Conservation (phyloP, 257 asterid genomes). For the Fraxinus pennsylvanica region DNA sequence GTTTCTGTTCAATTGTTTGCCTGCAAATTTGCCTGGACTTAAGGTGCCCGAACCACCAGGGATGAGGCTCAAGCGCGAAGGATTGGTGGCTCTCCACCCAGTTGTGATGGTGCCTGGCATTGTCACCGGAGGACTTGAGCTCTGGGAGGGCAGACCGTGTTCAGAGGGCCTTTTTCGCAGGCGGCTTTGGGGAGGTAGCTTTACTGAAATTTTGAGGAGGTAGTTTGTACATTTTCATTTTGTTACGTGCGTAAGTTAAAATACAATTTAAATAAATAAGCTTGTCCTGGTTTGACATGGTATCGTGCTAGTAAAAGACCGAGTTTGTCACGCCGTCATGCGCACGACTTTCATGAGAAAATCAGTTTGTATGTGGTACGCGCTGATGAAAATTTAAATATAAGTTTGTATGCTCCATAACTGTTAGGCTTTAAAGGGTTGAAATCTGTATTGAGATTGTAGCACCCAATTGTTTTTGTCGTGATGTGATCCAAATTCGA, state of each 20-base stretch:
- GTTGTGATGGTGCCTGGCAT: conserved; percentile 86
- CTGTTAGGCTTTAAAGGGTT: background rate
- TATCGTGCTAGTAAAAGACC: background rate
- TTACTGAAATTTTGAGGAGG: conserved; percentile 74
- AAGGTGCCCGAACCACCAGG: conserved; percentile 65
- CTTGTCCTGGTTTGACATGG: background rate
- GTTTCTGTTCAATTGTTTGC: conserved; percentile 49
- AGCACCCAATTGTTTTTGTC: background rate
- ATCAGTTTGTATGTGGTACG: background rate
- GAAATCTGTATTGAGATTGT: background rate
- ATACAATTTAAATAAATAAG: background rate
- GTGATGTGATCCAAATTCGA: too few species aligned
- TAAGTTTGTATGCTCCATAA: background rate
- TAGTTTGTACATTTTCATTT: conserved; percentile 17
- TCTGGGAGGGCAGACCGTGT: conserved; percentile 94
- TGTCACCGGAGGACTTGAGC: conserved; percentile 92
- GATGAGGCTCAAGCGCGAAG: conserved; percentile 54
- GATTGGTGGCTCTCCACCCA: conserved; percentile 64
- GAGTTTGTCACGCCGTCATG: background rate
- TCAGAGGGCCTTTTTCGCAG: conserved; percentile 76
- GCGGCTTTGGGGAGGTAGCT: conserved; percentile 90
- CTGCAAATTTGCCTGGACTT: conserved; percentile 50
- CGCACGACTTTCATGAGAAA: background rate
- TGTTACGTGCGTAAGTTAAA: background rate
- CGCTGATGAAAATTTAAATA: background rate